Evolutionary conservation across 1,284 basidiomycete genomes (phyloP), one percentile per base, ranked within the genome.

Genomic region (Cryptococcus wingfieldii): DNA sequence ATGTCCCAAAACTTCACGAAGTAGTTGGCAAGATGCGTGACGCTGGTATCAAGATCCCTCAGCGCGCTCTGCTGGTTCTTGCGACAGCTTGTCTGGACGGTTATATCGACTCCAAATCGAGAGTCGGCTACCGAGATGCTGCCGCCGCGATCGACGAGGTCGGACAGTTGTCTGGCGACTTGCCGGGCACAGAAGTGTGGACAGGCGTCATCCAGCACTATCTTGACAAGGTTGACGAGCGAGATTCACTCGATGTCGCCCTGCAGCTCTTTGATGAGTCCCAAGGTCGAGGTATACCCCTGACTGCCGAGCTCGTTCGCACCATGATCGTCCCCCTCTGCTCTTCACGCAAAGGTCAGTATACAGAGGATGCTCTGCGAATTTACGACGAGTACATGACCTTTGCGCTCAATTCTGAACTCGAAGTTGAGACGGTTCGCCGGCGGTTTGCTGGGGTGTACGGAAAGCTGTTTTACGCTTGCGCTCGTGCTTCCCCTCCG

Each of bases 261-360:
- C 25, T 64, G 18, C 51, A 54, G 18, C 56, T 63, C 7, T 70
- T 67, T 49, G 37, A 48, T n/a, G 58, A 60, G 16, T 54, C 58
- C 2, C 52, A 60, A 16, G 43, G 41, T n/a, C 55, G 62, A 18
- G 60, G 60, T 3, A 27, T 63, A 2, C 53, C 59, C 16, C 41
- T 54, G 14, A 51, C 49, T 25, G n/a, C 44, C 2, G 47, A 49
- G 13, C 39, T 68, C 12, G 61, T 66, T 16, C 55, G 43, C 5
- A 60, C 53, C 23, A 45, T 71, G 9, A 60, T 71, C 61, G 53
- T 49, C 8, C 57, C 54, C 9, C 55, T 71, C 14, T 61, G 60
- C 43, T 50, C 48, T 23, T 31, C 27, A 7, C 41, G 55, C 23
- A 25, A 54, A 38, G 18, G 31, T 12, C 19, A 39, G 4, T 31